phyloP scores from a whole-genome alignment of 257 asterid species.

The Solanum lignicaule region DNA sequence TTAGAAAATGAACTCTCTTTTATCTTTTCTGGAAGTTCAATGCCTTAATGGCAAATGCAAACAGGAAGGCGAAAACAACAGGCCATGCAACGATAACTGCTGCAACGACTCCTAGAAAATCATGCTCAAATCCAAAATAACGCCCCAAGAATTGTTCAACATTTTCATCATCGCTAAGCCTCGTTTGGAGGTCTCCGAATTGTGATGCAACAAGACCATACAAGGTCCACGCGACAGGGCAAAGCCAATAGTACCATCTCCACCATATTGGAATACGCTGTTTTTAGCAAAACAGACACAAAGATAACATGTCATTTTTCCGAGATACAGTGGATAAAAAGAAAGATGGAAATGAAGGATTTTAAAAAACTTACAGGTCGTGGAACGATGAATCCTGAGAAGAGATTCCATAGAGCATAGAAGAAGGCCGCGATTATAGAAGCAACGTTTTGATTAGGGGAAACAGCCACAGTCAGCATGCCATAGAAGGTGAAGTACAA shows the following conservation, averaged over 20 bases:
- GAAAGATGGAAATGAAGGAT: background rate
- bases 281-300: background rate
- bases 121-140: slow-evolving; percentile 44
- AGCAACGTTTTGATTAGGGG: slow-evolving; percentile 38
- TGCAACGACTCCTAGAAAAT: slow-evolving; percentile 41
- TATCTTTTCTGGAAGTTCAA: slow-evolving; percentile 54
- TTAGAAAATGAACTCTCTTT: background rate
- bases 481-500: slow-evolving; percentile 39
- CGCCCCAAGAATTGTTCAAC: slow-evolving; percentile 35
- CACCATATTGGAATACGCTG: slow-evolving; percentile 50
- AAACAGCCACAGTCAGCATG: slow-evolving; percentile 34
- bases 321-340: background rate
- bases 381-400: slow-evolving; percentile 36
- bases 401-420: slow-evolving; percentile 32
- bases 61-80: slow-evolving; percentile 27
- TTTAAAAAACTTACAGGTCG: slow-evolving; percentile 26
- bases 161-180: background rate
- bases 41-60: slow-evolving; percentile 32
- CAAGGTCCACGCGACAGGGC: slow-evolving; percentile 36
- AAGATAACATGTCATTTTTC: background rate
- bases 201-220: slow-evolving; percentile 40
- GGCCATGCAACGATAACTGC: slow-evolving; percentile 19
- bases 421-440: slow-evolving; percentile 12
- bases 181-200: slow-evolving; percentile 20
- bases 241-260: slow-evolving; percentile 51